Evolutionary conservation across 495 filamentous ascomycete genomes (phyloP), one percentile per base, ranked within the genome.

Genomic region (Sporormia fimetaria): DNA sequence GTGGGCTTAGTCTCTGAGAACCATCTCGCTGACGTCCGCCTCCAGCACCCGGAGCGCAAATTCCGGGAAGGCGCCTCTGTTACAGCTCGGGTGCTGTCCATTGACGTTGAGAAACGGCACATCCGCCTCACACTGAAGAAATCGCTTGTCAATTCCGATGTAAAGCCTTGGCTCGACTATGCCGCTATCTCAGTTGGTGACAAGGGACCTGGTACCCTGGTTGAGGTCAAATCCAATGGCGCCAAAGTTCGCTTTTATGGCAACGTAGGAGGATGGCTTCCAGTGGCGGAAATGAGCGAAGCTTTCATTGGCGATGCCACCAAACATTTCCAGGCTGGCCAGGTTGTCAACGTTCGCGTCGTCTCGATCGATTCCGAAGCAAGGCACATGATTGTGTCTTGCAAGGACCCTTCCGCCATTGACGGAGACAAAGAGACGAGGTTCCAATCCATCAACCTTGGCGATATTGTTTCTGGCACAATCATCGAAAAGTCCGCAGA

Each of bases 261-360:
- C 16, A 60, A 67, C 6, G 63, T 95, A 26, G 72, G 74, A 33
- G 92, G 76, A 8, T 96, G 88, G 62, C 70, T 98, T 40, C 88
- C 90, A 1, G 76, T 92, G 2, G 81, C 82, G 2, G 88, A 98
- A 57, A 96, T 98, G 92, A 94, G 87, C 57, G 92, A 95, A 56
- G 83, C 87, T 10, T 95, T 78, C 59, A 94, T 98, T 50, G 73
- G 81, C 52, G 81, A 94, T 54, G 85, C 87, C 5, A 74, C 70
- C 29, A 74, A 90, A 52, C 87, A 98, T 57, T 98, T 98, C 63
- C 74, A 79, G 22, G 63, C 74, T 6, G 90, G 92, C 1, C 90
- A 98, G 57, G 86, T 90, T 12, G 79, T 98, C 45, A 93, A 73
- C 60, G 81, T 94, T 22, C 78, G 83, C 49, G 76, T 90, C 15